phyloP scores from a whole-genome alignment of 106 monocot species.

The Dendrobium nobile region DNA sequence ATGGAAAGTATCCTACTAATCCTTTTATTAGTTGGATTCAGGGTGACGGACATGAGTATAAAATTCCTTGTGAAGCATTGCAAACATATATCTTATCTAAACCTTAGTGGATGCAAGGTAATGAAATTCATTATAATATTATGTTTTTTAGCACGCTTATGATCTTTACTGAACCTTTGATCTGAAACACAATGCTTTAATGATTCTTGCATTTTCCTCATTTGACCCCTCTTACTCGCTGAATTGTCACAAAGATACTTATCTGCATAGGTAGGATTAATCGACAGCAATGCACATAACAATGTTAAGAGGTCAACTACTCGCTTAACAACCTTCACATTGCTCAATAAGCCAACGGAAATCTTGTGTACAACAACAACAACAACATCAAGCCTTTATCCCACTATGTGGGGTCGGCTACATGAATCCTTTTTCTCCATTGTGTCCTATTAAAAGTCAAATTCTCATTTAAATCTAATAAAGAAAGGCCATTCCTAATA shows the following conservation, averaged over 20 bases:
- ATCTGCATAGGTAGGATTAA: neutral
- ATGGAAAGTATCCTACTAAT: neutral
- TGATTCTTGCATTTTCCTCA: neutral
- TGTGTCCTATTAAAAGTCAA: too few species aligned
- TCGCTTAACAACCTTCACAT: neutral
- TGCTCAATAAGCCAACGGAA: neutral
- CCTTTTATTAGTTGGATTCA: slow-evolving; percentile 18
- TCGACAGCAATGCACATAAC: neutral
- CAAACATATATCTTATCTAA: slow-evolving; percentile 49
- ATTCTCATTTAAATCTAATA: too few species aligned
- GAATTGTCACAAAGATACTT: neutral
- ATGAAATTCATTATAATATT: neutral
- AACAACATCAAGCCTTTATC: too few species aligned
- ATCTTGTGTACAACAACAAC: neutral
- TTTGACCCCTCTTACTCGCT: neutral
- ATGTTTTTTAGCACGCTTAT: neutral
- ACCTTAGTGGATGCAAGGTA: slow-evolving; percentile 98
- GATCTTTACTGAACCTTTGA: neutral
- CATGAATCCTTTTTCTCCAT: too few species aligned
- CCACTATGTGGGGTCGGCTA: too few species aligned
- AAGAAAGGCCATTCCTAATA: too few species aligned
- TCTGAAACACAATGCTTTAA: neutral
- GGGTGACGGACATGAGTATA: slow-evolving; percentile 63
- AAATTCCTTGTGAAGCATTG: slow-evolving; percentile 52
- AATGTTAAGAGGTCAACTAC: neutral